A percentile compares a stretch with the other conserved stretches of the same genome.
These are phyloP conservation scores for Hansenula anomala DNA, from an alignment of 1,139 yeast genomes.

Conservation along the genomic window DNA sequence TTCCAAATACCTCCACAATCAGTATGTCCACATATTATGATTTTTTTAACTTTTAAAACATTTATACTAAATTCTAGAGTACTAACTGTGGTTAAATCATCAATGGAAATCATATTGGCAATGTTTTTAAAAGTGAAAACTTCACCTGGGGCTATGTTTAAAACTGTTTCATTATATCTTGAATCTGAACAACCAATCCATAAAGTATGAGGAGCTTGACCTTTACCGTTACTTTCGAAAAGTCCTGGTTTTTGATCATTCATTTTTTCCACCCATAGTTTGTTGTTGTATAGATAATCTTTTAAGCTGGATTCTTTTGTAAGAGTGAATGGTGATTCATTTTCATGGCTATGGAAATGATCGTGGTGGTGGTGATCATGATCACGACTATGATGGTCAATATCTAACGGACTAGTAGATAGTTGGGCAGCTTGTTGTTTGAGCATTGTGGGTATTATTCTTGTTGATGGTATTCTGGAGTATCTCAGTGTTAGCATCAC, in stretches of 20 bases:
- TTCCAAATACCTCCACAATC: slow-evolving; percentile 98
- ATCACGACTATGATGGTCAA: no score
- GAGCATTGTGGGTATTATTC: neutral
- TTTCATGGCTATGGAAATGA: slow-evolving; percentile 1
- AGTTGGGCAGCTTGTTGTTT: neutral
- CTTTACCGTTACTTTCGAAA: slow-evolving; percentile 68
- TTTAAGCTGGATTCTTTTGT: slow-evolving; percentile 52
- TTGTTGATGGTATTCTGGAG: neutral
- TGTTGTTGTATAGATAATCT: slow-evolving; percentile 67
- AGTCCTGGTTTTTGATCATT: slow-evolving; percentile 58
- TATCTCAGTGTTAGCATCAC: neutral
- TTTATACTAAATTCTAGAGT: slow-evolving; percentile 90
- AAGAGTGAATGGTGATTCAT: slow-evolving; percentile 47
- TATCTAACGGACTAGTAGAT: neutral
- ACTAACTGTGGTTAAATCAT: slow-evolving; percentile 74
- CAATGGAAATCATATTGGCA: slow-evolving; percentile 72
- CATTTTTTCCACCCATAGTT: slow-evolving; percentile 58
- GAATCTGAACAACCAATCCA: slow-evolving; percentile 98
- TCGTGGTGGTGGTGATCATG: neutral
- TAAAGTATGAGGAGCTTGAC: slow-evolving; percentile 89
- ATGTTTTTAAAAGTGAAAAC: slow-evolving; percentile 90
- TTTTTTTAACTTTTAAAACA: slow-evolving; percentile 75
- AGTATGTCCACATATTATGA: slow-evolving; percentile 94
- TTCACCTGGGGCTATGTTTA: slow-evolving; percentile 88
- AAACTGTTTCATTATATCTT: slow-evolving; percentile 75